Percentiles rank a stretch among this genome's conserved stretches.
Evolutionary conservation across 495 filamentous ascomycete genomes (phyloP).

Genomic region (Hapsidospora chrysogenum): DNA sequence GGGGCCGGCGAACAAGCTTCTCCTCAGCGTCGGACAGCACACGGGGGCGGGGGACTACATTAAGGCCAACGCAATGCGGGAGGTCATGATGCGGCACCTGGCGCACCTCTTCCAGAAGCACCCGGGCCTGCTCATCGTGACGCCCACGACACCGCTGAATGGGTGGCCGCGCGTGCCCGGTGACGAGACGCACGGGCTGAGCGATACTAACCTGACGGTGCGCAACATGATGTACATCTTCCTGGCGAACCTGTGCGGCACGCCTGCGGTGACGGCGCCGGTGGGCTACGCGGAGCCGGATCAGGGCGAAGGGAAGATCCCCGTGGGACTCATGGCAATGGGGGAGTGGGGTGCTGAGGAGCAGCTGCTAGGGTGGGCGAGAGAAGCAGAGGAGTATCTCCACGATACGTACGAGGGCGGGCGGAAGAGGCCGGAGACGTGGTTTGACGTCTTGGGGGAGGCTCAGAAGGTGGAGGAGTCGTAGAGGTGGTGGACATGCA

Average conservation of each 20-base stretch:
- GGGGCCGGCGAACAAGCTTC: constrained; percentile 56
- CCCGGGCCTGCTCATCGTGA: constrained; percentile 64
- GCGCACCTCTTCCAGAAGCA: constrained; percentile 51
- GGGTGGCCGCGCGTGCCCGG: constrained; percentile 45
- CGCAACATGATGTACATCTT: constrained; percentile 80
- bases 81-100: constrained; percentile 70
- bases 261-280: constrained; percentile 62
- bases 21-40: constrained; percentile 43
- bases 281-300: constrained; percentile 50
- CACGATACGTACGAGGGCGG: constrained; percentile 19
- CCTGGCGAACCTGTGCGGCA: constrained; percentile 70
- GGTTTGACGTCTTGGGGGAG: constrained; percentile 23
- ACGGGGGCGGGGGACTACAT: constrained; percentile 55
- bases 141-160: constrained; percentile 59
- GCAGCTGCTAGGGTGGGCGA: constrained; percentile 55
- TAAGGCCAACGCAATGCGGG: constrained; percentile 56
- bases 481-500: too few relatives aligned
- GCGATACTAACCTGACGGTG: constrained; percentile 54
- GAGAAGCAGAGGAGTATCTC: constrained; percentile 42
- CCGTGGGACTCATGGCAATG: constrained; percentile 82
- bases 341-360: constrained; percentile 81
- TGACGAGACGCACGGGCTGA: constrained; percentile 46
- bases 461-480: background rate
- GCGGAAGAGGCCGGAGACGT: constrained; percentile 18
- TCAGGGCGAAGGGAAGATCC: constrained; percentile 28